phyloP scores from a whole-genome alignment of 2,329 filamentous ascomycete genomes.

The Blumeria graminis region DNA sequence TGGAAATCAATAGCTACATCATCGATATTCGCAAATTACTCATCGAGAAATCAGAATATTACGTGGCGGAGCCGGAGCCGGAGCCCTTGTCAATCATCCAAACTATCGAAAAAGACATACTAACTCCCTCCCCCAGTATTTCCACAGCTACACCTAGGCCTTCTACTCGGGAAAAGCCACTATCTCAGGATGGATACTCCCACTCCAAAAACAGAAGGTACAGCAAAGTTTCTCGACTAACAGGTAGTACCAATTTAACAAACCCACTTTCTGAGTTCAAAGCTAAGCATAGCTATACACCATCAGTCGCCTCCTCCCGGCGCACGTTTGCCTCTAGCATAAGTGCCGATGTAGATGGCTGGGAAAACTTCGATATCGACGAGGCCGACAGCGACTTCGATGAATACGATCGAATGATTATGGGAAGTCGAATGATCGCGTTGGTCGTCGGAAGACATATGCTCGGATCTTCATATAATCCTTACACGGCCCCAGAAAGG shows the following conservation, averaged over 20 bases:
- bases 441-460: neutral
- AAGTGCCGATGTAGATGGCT: constrained; percentile 4
- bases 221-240: neutral
- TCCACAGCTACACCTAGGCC: neutral
- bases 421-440: constrained; percentile 6
- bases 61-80: constrained; percentile 21
- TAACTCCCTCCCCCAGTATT: constrained; percentile 3
- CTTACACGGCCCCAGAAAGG: constrained; percentile 2
- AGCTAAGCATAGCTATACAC: neutral
- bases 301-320: constrained; percentile 1
- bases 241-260: neutral
- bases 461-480: neutral
- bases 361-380: constrained; percentile 13
- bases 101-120: constrained; percentile 4
- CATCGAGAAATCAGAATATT: constrained; percentile 22
- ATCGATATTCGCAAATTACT: constrained; percentile 26
- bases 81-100: constrained; percentile 7
- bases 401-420: constrained; percentile 14
- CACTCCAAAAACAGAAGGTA: neutral
- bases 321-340: neutral
- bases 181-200: neutral
- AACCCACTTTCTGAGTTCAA: neutral
- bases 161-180: neutral
- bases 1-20: constrained; percentile 29
- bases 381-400: constrained; percentile 16